phyloP scores from a whole-genome alignment of 768 basidiomycete genomes.

The Lactarius evosmus region DNA sequence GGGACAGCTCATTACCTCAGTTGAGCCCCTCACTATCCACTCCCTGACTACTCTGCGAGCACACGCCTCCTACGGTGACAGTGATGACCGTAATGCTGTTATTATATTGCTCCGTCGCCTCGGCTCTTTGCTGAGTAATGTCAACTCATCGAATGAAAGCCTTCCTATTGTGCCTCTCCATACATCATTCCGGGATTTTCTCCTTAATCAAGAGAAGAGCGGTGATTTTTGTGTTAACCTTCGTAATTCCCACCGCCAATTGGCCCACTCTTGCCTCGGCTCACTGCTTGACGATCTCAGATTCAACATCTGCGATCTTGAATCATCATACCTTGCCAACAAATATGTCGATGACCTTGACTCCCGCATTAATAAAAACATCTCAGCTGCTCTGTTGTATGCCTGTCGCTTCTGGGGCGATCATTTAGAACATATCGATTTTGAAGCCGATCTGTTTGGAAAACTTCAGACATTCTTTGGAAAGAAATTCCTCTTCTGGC shows the following conservation, averaged over 20 bases:
- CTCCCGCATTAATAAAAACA: neutral
- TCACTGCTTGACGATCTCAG: neutral
- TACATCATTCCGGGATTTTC: neutral
- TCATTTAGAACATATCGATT: neutral
- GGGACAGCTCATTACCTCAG: constrained; percentile 1
- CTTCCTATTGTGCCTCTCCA: constrained; percentile 1
- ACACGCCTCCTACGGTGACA: neutral
- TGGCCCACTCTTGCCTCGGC: neutral
- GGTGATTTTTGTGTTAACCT: neutral
- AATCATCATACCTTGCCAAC: neutral
- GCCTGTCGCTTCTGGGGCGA: neutral
- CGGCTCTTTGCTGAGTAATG: constrained; percentile 2
- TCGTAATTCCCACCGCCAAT: neutral
- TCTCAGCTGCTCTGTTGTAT: neutral
- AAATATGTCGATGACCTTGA: neutral
- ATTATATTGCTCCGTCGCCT: neutral
- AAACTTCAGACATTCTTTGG: neutral
- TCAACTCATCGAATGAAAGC: neutral
- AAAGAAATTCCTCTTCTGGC: neutral
- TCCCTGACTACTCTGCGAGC: neutral
- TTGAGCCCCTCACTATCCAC: neutral
- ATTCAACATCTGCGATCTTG: neutral
- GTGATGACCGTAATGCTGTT: neutral
- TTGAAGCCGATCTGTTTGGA: neutral
- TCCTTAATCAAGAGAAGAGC: neutral